Evolutionary conservation across 1,284 basidiomycete genomes (phyloP).

Genomic region (Porodaedalea pini): DNA sequence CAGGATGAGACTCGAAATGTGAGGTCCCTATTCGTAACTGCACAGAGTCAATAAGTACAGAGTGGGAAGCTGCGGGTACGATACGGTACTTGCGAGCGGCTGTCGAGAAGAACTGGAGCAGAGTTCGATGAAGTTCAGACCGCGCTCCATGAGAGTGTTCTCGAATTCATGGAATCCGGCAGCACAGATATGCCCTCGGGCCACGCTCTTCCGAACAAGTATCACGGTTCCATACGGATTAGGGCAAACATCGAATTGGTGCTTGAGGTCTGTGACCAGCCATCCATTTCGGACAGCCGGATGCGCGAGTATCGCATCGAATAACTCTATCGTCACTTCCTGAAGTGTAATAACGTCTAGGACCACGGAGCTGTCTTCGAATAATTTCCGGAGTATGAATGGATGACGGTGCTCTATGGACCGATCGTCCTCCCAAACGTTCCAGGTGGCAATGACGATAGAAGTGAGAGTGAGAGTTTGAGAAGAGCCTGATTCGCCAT

Average conservation of each 20-base stretch:
- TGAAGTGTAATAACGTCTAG: not conserved
- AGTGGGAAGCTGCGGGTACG: not conserved
- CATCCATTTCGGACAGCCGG: not conserved
- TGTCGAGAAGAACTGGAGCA: not conserved
- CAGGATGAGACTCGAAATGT: not conserved
- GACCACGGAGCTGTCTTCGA: not conserved
- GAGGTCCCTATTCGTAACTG: not conserved
- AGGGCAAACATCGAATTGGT: not conserved
- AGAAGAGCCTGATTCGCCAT: not conserved
- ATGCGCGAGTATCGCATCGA: not conserved
- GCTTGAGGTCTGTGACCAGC: not conserved
- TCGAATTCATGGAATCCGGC: not conserved
- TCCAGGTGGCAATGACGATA: not conserved
- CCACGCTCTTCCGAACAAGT: not conserved
- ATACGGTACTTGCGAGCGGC: not conserved
- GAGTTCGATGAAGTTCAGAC: not conserved
- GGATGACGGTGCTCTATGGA: not conserved
- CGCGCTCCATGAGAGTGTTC: not conserved
- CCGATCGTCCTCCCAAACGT: not conserved
- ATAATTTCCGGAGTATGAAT: not conserved
- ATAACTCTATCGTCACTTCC: not conserved
- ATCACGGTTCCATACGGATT: not conserved
- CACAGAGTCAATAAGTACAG: not conserved
- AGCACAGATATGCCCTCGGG: not conserved
- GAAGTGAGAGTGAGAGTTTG: not conserved